These are phyloP conservation scores for Puccinia brachypodii DNA, from an alignment of 1,284 basidiomycete genomes.

Conservation along the genomic window DNA sequence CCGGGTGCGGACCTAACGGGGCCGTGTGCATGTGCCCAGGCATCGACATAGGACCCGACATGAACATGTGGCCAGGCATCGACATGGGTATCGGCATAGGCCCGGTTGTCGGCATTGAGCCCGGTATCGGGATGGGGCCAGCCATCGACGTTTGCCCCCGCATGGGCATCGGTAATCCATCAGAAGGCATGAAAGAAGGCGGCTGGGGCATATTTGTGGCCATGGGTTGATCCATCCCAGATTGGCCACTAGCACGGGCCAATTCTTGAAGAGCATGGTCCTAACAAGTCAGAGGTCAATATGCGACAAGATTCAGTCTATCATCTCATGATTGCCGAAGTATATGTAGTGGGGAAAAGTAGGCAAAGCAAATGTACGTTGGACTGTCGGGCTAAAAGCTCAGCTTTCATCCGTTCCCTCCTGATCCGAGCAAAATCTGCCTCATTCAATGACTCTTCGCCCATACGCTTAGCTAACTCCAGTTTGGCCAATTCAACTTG, in stretches of 20 bases:
- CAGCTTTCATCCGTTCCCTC: slow-evolving; percentile 45
- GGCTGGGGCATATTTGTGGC: slow-evolving; percentile 8
- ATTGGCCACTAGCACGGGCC: background rate
- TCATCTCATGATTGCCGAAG: background rate
- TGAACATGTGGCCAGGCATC: slow-evolving; percentile 24
- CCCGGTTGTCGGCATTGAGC: background rate
- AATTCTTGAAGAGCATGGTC: slow-evolving; percentile 35
- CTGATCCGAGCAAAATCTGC: slow-evolving; percentile 47
- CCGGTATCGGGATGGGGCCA: slow-evolving; percentile 25
- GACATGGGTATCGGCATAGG: slow-evolving; percentile 28
- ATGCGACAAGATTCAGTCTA: background rate
- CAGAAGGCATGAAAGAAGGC: slow-evolving; percentile 1
- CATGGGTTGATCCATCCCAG: slow-evolving; percentile 10
- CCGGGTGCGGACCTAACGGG: background rate
- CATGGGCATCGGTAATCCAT: background rate
- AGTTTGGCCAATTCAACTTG: slow-evolving; percentile 44
- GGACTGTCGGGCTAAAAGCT: slow-evolving; percentile 38
- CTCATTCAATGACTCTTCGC: slow-evolving; percentile 40
- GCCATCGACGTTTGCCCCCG: slow-evolving; percentile 1
- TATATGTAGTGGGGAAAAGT: background rate
- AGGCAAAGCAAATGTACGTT: slow-evolving; percentile 1
- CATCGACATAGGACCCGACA: slow-evolving; percentile 21
- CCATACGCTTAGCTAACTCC: slow-evolving; percentile 46
- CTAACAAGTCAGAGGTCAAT: slow-evolving; percentile 1
- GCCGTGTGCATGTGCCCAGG: slow-evolving; percentile 20